Base-by-base conservation (phyloP, 495 filamentous ascomycete genomes). In the Rusavskia elegans region DNA sequence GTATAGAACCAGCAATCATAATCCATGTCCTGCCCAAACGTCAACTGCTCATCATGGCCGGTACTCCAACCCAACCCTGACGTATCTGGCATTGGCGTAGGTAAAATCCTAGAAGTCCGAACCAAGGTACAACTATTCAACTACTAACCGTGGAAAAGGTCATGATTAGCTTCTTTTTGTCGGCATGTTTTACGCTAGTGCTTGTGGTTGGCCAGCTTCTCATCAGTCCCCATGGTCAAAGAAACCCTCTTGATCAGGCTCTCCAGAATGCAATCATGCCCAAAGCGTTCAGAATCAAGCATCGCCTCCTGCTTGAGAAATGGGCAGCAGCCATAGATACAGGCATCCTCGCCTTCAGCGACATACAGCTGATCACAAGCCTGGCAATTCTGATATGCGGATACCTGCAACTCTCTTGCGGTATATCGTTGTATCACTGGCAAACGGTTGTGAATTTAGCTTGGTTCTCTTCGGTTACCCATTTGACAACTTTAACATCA, bases 381-480 rank as follows among this genome's bases (percentile, higher is more conserved):
- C 41, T 61, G 8, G 49, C 44, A 1, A 55, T 61, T 21, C 45
- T 63, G 0, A 40, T 61, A 40, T 55, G 49, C 38, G 59, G 59
- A 0, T 55, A 50, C 45, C 23, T 32, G 1, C 53, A 63, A 50
- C 52, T 63, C 3, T 9, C 21, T 20, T 49, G 36, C n/a, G 59
- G 52, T 2, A 20, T 66, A 10, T 49, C 58, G 1, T 58, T n/a
- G n/a, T 68, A 71, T 39, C 63, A 73, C 45, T 74, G 64, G 64
- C 61, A 62, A 23, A 59, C 63, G 16, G 48, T 68, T 25, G 64
- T 60, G 3, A 61, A 64, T 27, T 38, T 72, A 10, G 63, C 67
- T 0, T 71, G 69, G 71, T 68, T 70, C n/a, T 66, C 69, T 16
- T 65, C 59, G 25, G 30, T 67, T 2, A 68, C 67, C 1, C 66